Percentiles rank a stretch among this genome's conserved stretches.
Conservation (phyloP, 176 grass and related monocot species). For the Carex cristatella region DNA sequence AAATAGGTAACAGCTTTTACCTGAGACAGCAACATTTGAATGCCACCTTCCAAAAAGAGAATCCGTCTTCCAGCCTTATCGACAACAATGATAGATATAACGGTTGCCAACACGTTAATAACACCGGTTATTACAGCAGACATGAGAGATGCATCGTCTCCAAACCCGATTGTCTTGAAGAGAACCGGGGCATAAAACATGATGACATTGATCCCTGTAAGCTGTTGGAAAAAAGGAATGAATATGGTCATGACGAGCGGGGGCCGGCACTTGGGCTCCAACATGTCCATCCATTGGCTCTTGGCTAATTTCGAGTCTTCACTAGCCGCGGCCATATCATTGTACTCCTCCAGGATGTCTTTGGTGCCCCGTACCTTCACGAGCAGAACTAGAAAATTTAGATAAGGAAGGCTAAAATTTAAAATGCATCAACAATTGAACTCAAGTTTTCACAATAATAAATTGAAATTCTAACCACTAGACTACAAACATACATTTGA, state of each 20-base stretch:
- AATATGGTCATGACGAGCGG: constrained; percentile 2
- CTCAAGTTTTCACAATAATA: no score
- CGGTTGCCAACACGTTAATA: background rate
- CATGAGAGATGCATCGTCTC: constrained; percentile 8
- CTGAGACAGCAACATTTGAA: constrained; percentile 21
- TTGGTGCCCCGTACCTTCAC: background rate
- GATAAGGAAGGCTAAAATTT: no score
- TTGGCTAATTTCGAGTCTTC: constrained; percentile 4
- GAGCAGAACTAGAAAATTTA: no score
- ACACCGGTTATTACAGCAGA: constrained; percentile 17
- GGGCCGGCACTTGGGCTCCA: background rate
- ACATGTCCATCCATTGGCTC: constrained; percentile 19
- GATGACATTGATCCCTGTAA: constrained; percentile 39
- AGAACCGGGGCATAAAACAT: constrained; percentile 22
- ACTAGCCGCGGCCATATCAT: background rate
- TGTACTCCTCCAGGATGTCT: constrained; percentile 6
- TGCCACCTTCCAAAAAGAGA: constrained; percentile 15
- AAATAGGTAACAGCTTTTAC: background rate
- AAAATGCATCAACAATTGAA: no score
- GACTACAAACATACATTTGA: no score
- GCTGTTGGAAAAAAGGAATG: constrained; percentile 7
- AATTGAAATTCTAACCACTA: no score
- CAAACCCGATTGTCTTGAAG: constrained; percentile 19
- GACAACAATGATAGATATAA: constrained; percentile 18
- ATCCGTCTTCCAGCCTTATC: background rate